Conservation (phyloP, 1,139 yeast species). For the Blastobotrys ciferrii region DNA sequence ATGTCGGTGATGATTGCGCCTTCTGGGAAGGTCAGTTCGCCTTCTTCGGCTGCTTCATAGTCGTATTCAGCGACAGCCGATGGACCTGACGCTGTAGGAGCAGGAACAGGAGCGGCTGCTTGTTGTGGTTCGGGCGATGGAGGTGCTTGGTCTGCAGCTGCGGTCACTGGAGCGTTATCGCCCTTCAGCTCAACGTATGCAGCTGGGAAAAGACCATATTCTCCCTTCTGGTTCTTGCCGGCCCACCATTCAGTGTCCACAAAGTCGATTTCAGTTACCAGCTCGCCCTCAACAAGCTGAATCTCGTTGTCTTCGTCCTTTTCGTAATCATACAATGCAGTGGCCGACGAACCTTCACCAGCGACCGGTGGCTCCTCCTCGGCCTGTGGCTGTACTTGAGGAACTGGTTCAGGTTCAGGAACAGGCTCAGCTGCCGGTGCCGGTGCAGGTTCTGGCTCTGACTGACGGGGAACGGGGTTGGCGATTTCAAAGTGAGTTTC, state of each 20-base stretch:
- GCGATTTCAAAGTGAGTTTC: constrained; percentile 14
- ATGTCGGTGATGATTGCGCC: constrained; percentile 80
- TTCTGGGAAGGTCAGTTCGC: constrained; percentile 78
- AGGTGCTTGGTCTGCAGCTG: constrained; percentile 27
- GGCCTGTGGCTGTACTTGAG: constrained; percentile 17
- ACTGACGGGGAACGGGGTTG: constrained; percentile 15
- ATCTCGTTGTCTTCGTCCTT: constrained; percentile 78
- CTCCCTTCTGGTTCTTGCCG: constrained; percentile 60
- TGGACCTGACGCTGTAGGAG: constrained; percentile 39
- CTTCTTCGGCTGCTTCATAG: constrained; percentile 86
- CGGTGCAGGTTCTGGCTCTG: constrained; percentile 23
- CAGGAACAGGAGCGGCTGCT: constrained; percentile 18
- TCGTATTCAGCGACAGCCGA: constrained; percentile 79
- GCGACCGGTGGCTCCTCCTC: constrained; percentile 11
- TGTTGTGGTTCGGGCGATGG: constrained; percentile 30
- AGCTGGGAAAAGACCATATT: constrained; percentile 74
- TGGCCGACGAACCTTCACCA: constrained; percentile 40
- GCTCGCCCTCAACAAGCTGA: constrained; percentile 62
- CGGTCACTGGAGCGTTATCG: constrained; percentile 27
- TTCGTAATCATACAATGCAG: constrained; percentile 60
- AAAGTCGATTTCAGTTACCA: constrained; percentile 61
- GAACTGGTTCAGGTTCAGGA: constrained; percentile 16
- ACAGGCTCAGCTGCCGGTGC: constrained; percentile 16
- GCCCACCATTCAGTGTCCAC: constrained; percentile 84
- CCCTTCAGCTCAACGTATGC: constrained; percentile 56